phyloP scores from a whole-genome alignment of 2,329 filamentous ascomycete genomes.

The Fusarium duplospermum region DNA sequence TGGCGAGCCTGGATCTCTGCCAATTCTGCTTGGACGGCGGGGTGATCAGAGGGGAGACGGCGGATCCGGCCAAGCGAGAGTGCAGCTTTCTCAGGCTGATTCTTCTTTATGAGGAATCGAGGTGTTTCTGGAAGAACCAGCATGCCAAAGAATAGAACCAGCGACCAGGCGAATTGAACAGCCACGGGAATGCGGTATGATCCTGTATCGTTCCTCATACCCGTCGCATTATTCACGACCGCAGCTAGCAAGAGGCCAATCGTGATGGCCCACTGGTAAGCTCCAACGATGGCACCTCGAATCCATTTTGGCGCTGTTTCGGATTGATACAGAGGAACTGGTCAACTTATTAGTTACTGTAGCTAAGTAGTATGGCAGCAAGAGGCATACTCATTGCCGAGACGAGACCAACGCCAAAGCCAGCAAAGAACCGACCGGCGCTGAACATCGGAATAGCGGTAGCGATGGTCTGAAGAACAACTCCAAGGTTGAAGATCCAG shows the following conservation, averaged over 20 bases:
- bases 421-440: slow-evolving; percentile 76
- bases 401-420: slow-evolving; percentile 75
- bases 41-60: slow-evolving; percentile 77
- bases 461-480: slow-evolving; percentile 72
- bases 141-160: slow-evolving; percentile 69
- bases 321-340: background rate
- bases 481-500: slow-evolving; percentile 71
- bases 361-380: fast-evolving
- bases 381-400: slow-evolving; percentile 64
- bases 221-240: slow-evolving; percentile 28
- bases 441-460: slow-evolving; percentile 70
- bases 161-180: slow-evolving; percentile 83
- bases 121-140: slow-evolving; percentile 86
- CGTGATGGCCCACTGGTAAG: slow-evolving; percentile 37
- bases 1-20: slow-evolving; percentile 65
- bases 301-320: slow-evolving; percentile 22
- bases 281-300: slow-evolving; percentile 33
- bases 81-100: slow-evolving; percentile 73
- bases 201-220: slow-evolving; percentile 7
- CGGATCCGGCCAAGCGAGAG: slow-evolving; percentile 74
- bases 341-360: background rate
- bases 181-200: slow-evolving; percentile 8
- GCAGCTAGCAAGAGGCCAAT: slow-evolving; percentile 35
- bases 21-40: slow-evolving; percentile 82
- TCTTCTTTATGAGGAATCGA: slow-evolving; percentile 86